A percentile compares a stretch with the other conserved stretches of the same genome.
Conservation (phyloP, 2,329 filamentous ascomycete species). For the Helotiales sp. region DNA sequence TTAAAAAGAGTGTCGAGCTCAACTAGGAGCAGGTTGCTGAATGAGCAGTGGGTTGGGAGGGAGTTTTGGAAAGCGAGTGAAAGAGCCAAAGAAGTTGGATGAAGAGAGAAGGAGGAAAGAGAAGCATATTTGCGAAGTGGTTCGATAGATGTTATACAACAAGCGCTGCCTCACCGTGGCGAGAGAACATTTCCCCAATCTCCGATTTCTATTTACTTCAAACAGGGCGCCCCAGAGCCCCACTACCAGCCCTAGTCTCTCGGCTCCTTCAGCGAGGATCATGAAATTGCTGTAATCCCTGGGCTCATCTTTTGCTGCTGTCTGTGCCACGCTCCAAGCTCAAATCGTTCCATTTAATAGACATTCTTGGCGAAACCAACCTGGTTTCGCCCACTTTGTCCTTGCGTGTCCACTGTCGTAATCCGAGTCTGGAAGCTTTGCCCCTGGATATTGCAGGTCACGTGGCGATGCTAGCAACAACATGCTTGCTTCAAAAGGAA, state of each 20-base stretch:
- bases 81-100: constrained; percentile 9
- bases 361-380: not conserved
- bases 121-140: constrained; percentile 3
- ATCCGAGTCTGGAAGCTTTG: not conserved
- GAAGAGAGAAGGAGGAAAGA: not conserved
- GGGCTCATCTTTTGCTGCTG: constrained; percentile 1
- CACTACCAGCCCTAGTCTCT: constrained; percentile 1
- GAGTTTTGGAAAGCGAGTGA: constrained; percentile 6
- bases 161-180: not conserved
- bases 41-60: constrained; percentile 4
- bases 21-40: constrained; percentile 21
- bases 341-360: not conserved
- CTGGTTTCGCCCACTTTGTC: not conserved
- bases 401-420: not conserved
- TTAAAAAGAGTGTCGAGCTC: constrained; percentile 24
- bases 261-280: constrained; percentile 20
- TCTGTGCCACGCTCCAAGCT: not conserved
- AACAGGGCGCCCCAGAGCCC: constrained; percentile 15
- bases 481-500: not conserved
- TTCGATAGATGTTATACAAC: not conserved
- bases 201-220: constrained; percentile 18
- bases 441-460: not conserved
- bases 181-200: constrained; percentile 16
- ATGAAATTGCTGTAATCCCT: constrained; percentile 11
- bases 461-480: not conserved